Evolutionary conservation across 352 stramenopile species (phyloP).

Genomic region (Nothophytophthora sp.): DNA sequence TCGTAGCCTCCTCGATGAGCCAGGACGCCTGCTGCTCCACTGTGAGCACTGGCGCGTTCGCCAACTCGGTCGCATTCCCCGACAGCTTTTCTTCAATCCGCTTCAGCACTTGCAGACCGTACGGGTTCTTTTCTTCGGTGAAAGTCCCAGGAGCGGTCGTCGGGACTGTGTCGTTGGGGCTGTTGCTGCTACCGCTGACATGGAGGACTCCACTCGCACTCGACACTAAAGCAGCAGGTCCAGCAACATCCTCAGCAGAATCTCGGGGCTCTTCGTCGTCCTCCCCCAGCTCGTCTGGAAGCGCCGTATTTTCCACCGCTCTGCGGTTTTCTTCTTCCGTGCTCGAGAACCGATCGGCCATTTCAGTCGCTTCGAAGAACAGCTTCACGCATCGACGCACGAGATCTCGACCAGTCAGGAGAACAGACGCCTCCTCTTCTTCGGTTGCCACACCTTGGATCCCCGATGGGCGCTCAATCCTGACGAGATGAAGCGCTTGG

Average conservation of each 20-base stretch:
- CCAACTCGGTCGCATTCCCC: slow-evolving; percentile 46
- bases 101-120: slow-evolving; percentile 68
- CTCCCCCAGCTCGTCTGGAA: slow-evolving; percentile 9
- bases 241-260: slow-evolving; percentile 4
- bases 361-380: slow-evolving; percentile 71
- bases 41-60: slow-evolving; percentile 34
- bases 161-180: background rate
- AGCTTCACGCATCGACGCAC: slow-evolving; percentile 48
- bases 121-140: slow-evolving; percentile 38
- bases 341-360: slow-evolving; percentile 59
- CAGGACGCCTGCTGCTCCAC: slow-evolving; percentile 79
- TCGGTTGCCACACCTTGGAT: background rate
- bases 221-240: slow-evolving; percentile 2
- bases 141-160: slow-evolving; percentile 1
- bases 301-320: background rate
- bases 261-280: slow-evolving; percentile 13
- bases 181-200: slow-evolving; percentile 7
- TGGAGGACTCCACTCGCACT: slow-evolving; percentile 11
- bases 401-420: slow-evolving; percentile 32
- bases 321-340: slow-evolving; percentile 10
- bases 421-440: slow-evolving; percentile 13
- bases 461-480: background rate
- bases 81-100: slow-evolving; percentile 79
- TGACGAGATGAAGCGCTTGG: slow-evolving; percentile 11
- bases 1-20: slow-evolving; percentile 80